Conservation (phyloP, 352 stramenopile genomes). For the Pythium folliculosum region DNA sequence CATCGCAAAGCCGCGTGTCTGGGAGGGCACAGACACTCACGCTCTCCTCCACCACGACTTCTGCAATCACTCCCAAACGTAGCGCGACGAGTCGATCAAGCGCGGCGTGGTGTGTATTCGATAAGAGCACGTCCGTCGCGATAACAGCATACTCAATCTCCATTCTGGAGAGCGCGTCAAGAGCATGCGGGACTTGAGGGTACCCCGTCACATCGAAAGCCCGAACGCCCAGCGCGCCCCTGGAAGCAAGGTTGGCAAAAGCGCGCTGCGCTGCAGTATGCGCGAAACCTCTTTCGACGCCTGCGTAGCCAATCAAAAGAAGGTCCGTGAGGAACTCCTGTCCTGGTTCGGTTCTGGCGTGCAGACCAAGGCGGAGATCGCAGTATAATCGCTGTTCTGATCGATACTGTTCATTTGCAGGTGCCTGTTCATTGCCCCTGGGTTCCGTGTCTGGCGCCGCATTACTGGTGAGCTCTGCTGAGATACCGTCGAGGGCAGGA, state of each 20-base stretch:
- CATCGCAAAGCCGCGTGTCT: background rate
- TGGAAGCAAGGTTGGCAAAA: background rate
- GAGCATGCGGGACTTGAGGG: background rate
- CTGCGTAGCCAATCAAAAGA: background rate
- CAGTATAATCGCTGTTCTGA: too few relatives aligned
- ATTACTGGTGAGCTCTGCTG: too few relatives aligned
- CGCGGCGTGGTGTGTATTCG: background rate
- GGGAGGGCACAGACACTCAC: conserved; percentile 4
- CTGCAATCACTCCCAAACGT: background rate
- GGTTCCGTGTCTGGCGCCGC: too few relatives aligned
- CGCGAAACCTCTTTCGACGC: background rate
- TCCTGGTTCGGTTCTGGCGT: too few relatives aligned
- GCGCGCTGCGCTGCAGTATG: background rate
- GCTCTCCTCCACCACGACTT: background rate
- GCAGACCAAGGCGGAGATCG: too few relatives aligned
- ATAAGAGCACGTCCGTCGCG: conserved; percentile 1
- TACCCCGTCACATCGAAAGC: background rate
- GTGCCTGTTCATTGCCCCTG: too few relatives aligned
- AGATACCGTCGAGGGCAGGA: too few relatives aligned
- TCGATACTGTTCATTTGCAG: too few relatives aligned
- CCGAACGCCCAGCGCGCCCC: background rate
- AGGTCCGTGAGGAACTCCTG: background rate
- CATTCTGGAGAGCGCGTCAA: background rate
- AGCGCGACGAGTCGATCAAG: background rate
- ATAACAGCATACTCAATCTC: conserved; percentile 1